These are phyloP conservation scores for Yarrowia osloensis DNA, from an alignment of 805 yeast species.

Conservation along the genomic window DNA sequence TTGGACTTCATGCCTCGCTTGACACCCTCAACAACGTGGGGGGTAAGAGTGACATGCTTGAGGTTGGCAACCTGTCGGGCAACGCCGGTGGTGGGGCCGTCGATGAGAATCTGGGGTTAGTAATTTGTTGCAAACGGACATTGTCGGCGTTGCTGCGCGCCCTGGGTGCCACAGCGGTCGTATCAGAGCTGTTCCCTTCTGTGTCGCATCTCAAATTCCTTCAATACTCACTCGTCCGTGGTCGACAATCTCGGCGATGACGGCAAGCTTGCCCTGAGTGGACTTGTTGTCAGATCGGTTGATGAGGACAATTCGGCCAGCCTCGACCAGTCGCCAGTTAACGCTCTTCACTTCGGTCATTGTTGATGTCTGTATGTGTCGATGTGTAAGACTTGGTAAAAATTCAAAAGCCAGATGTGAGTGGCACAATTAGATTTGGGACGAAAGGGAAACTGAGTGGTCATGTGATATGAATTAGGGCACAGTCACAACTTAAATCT, in stretches of 20 bases:
- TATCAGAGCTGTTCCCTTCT: too few relatives aligned
- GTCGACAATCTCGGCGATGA: slow-evolving; percentile 98
- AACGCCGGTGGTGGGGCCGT: slow-evolving; percentile 89
- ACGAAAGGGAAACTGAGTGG: slow-evolving; percentile 26
- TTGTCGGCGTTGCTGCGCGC: too few relatives aligned
- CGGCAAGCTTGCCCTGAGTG: slow-evolving; percentile 80
- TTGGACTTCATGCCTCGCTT: slow-evolving; percentile 95
- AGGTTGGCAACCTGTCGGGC: slow-evolving; percentile 90
- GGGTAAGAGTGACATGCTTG: slow-evolving; percentile 89
- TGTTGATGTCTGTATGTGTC: slow-evolving; percentile 31
- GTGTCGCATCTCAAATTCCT: not conserved
- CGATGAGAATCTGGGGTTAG: slow-evolving; percentile 56
- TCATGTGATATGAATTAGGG: slow-evolving; percentile 28
- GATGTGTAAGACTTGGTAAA: slow-evolving; percentile 30
- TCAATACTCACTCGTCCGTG: slow-evolving; percentile 82
- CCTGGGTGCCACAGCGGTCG: too few relatives aligned
- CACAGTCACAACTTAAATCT: not conserved
- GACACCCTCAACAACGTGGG: slow-evolving; percentile 77
- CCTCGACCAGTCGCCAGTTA: slow-evolving; percentile 99
- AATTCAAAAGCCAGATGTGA: slow-evolving; percentile 30
- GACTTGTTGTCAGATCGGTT: slow-evolving; percentile 60
- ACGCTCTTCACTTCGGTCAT: slow-evolving; percentile 83
- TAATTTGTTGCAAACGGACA: not conserved
- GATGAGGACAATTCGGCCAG: slow-evolving; percentile 97
- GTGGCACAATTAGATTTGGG: slow-evolving; percentile 30